Base-by-base conservation (phyloP, 129 eudicot genomes). In the Ambrosia trifida region DNA sequence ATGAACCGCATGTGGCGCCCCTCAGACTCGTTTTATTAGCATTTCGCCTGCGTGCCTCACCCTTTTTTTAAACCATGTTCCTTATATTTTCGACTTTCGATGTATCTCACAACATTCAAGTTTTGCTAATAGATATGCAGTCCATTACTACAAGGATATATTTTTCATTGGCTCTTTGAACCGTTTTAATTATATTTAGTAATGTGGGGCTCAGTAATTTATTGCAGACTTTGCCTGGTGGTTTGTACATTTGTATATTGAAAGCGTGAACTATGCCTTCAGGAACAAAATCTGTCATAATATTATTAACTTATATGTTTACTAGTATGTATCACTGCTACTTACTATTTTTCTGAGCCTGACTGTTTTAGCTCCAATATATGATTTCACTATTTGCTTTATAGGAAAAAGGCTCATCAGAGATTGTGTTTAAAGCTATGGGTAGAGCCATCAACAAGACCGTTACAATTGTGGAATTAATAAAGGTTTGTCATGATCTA, bases 401-500 rank as follows among this genome's bases (percentile, higher is more conserved):
- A 19, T 59, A 94, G 98, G 98, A 94, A 64, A 94, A 90, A 77
- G 96, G 89, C 13, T 94, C 96, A 1, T 76, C 83, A 58, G 97
- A 89, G 36, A 87, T 94, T 59, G 96, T 89, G 47, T 87, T 94
- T 83, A 94, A 94, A 87, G 98, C 98, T 47, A 94, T 94, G 98
- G 98, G 98, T 60, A 85, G 98, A 81, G 98, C 98, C 36, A 94
- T 94, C 82, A 94, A 94, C 80, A 89, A 94, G 76, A 94, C 98
- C 54, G 97, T 94, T 5, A 90, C 98, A 18, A 94, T 94, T 66
- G 97, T 94, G 86, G 98, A 94, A 80, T 60, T 94, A 64, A 89
- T 94, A 59, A 94, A 94, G 98, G 98, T 94, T 71, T 53, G 9
- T 36, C 11, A 14, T 77, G 32, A 18, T 43, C 18, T 30, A 5